Conservation (phyloP, 2,329 filamentous ascomycete genomes). For the Eurotiales sp. region DNA sequence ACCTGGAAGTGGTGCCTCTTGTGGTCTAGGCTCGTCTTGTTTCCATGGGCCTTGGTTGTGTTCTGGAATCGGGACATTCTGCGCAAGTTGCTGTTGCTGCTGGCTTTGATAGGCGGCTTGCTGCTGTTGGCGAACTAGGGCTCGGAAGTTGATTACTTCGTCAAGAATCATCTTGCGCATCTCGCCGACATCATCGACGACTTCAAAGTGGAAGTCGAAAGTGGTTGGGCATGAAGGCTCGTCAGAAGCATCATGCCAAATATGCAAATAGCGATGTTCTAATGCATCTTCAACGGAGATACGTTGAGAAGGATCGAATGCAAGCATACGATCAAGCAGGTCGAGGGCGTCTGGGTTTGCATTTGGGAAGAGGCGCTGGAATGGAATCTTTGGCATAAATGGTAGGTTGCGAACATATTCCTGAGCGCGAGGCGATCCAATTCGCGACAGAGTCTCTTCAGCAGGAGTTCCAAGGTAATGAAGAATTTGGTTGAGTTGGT, state of each 20-base stretch:
- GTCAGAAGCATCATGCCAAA: constrained; percentile 97
- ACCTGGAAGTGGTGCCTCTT: constrained; percentile 48
- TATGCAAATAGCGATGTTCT: constrained; percentile 92
- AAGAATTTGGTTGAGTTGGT: constrained; percentile 98
- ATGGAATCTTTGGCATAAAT: constrained; percentile 89
- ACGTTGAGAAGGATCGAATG: constrained; percentile 89
- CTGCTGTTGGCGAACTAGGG: constrained; percentile 50
- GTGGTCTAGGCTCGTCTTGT: constrained; percentile 61
- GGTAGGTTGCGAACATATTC: constrained; percentile 97
- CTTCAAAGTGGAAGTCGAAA: constrained; percentile 98
- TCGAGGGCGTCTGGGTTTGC: constrained; percentile 96
- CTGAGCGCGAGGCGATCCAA: constrained; percentile 91
- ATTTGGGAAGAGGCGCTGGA: constrained; percentile 82
- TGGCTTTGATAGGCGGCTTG: constrained; percentile 31
- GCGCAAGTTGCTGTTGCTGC: constrained; percentile 39
- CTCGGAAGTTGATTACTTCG: constrained; percentile 86
- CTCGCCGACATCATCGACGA: constrained; percentile 89
- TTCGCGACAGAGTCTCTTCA: constrained; percentile 88
- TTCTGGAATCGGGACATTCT: constrained; percentile 61
- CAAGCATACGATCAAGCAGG: constrained; percentile 93
- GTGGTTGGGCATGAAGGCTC: constrained; percentile 90
- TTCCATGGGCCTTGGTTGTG: constrained; percentile 53
- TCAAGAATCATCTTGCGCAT: constrained; percentile 97
- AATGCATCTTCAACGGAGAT: constrained; percentile 93
- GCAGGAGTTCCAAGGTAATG: constrained; percentile 96